Evolutionary conservation across 306 rosid species (phyloP).

Genomic region (Cucumis sativus): Cucumber_9930_V3 NC_026660.2:1100001-1100500

Average conservation of each 20-base stretch:
- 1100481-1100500: no score
- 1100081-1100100: neutral
- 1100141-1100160: neutral
- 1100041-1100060: neutral
- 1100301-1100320: neutral
- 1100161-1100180: neutral
- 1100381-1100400: neutral
- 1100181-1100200: neutral
- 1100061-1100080: neutral
- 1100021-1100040: neutral
- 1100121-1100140: neutral
- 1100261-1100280: neutral
- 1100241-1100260: neutral
- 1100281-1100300: no score
- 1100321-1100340: no score
- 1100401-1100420: neutral
- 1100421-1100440: neutral
- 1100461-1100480: no score
- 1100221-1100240: neutral
- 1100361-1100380: neutral
- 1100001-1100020: neutral
- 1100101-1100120: neutral
- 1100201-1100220: neutral
- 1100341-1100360: neutral
- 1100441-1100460: no score